A percentile compares a stretch with the other conserved stretches of the same genome.
These are phyloP conservation scores for Nemania serpens DNA, from an alignment of 2,329 filamentous ascomycete species.

Conservation along the genomic window DNA sequence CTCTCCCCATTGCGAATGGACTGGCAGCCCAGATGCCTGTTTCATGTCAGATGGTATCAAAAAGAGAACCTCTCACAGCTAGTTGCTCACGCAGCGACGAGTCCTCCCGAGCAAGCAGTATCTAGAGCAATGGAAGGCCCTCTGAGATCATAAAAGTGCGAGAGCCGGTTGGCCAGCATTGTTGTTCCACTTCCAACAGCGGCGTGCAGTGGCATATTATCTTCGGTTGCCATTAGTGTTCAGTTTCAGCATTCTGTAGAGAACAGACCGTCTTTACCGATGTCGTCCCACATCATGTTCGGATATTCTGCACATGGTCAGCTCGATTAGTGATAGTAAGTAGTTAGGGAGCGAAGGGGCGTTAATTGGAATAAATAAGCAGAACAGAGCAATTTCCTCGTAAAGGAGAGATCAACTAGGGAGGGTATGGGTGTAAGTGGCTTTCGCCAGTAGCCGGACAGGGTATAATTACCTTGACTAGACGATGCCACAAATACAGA, in stretches of 20 bases:
- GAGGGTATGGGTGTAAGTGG: background rate
- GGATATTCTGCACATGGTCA: conserved; percentile 3
- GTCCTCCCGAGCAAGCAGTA: conserved; percentile 21
- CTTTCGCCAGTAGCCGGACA: background rate
- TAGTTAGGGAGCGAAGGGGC: background rate
- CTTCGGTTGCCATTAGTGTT: conserved; percentile 5
- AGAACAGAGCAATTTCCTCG: background rate
- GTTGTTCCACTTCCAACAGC: conserved; percentile 32
- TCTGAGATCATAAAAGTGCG: conserved; percentile 42
- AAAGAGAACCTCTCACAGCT: conserved; percentile 7
- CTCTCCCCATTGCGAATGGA: conserved; percentile 1
- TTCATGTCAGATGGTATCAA: background rate
- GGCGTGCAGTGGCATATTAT: conserved; percentile 27
- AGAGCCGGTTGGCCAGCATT: conserved; percentile 42
- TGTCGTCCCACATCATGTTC: background rate
- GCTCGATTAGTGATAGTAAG: background rate
- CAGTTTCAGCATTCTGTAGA: too few relatives aligned
- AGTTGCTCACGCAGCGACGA: conserved; percentile 11
- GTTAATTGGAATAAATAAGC: background rate
- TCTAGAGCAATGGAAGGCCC: conserved; percentile 28
- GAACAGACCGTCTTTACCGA: conserved; percentile 12
- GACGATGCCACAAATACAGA: conserved; percentile 1
- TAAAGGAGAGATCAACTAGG: background rate
- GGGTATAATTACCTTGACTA: background rate
- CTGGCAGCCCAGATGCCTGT: conserved; percentile 4